A percentile compares a stretch with the other conserved stretches of the same genome.
Conservation (phyloP, 2,329 filamentous ascomycete species). For the Gliomastix tumulicola region DNA sequence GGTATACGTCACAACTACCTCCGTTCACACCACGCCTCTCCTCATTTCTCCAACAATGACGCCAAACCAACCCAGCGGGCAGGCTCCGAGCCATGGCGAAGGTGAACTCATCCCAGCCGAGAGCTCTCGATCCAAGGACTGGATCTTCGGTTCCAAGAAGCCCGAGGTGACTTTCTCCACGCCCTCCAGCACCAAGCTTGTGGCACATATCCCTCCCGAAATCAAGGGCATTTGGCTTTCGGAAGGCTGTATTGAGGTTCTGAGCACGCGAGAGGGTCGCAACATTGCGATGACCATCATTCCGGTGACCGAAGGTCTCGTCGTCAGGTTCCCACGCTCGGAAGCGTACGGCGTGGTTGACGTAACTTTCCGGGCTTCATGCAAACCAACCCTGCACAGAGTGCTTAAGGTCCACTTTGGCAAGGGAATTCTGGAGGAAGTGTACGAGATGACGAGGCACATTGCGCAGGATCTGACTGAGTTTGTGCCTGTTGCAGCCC, state of each 20-base stretch:
- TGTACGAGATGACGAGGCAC: slow-evolving; percentile 34
- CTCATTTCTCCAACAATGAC: no score
- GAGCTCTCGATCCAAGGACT: slow-evolving; percentile 16
- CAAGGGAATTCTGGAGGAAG: slow-evolving; percentile 34
- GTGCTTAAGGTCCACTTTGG: slow-evolving; percentile 55
- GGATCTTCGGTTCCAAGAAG: slow-evolving; percentile 23
- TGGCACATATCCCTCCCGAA: slow-evolving; percentile 43
- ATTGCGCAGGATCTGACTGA: slow-evolving; percentile 33
- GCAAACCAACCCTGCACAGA: slow-evolving; percentile 54
- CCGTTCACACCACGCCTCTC: no score
- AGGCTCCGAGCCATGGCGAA: no score
- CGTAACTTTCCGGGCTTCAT: slow-evolving; percentile 50
- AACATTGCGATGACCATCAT: slow-evolving; percentile 41
- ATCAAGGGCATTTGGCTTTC: slow-evolving; percentile 47
- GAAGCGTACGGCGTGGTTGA: slow-evolving; percentile 53
- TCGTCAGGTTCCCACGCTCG: slow-evolving; percentile 42
- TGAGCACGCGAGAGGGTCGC: slow-evolving; percentile 40
- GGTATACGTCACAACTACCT: no score
- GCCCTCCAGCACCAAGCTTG: slow-evolving; percentile 38
- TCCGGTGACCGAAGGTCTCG: slow-evolving; percentile 40
- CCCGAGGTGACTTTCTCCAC: slow-evolving; percentile 20
- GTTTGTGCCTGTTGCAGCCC: slow-evolving; percentile 28
- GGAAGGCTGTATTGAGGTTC: slow-evolving; percentile 44
- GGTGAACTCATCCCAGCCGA: neutral
- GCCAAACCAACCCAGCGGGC: no score